Percentiles rank a stretch among this genome's conserved stretches.
Evolutionary conservation across 78 protist species (phyloP).

Genomic region (Dictyostelium firmibasis): DNA sequence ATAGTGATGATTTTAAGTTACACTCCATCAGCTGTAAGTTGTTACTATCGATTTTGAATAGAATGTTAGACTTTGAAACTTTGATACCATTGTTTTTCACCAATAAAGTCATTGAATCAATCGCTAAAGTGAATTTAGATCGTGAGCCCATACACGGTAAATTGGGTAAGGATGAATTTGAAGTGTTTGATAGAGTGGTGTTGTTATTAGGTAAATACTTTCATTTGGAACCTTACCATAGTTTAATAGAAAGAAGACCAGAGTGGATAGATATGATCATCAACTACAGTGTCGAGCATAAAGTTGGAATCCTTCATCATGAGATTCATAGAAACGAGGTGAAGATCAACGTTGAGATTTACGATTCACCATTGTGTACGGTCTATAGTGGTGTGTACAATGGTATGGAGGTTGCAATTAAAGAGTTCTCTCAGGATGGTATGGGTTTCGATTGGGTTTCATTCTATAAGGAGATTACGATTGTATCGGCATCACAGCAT

Average conservation of each 20-base stretch:
- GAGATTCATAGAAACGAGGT: background rate
- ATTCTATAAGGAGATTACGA: slow-evolving; percentile 24
- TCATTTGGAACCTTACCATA: slow-evolving; percentile 41
- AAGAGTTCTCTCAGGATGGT: slow-evolving; percentile 54
- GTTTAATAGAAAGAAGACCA: slow-evolving; percentile 46
- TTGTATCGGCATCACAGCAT: slow-evolving; percentile 41
- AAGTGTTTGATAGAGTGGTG: background rate
- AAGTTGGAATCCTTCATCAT: slow-evolving; percentile 1
- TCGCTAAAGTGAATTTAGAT: slow-evolving; percentile 15
- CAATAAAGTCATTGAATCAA: slow-evolving; percentile 25
- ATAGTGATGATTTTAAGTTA: background rate
- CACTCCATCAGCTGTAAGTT: background rate
- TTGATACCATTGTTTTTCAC: slow-evolving; percentile 22
- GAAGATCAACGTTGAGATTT: background rate
- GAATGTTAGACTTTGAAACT: slow-evolving; percentile 40
- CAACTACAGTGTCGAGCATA: slow-evolving; percentile 1
- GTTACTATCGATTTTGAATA: slow-evolving; percentile 18
- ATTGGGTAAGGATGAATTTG: slow-evolving; percentile 15
- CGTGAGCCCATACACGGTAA: background rate
- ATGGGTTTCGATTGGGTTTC: slow-evolving; percentile 54
- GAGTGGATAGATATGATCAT: slow-evolving; percentile 60
- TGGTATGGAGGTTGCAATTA: slow-evolving; percentile 57
- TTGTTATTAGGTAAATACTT: slow-evolving; percentile 24
- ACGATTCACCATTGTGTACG: slow-evolving; percentile 70
- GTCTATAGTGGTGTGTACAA: slow-evolving; percentile 37